A percentile compares a stretch with the other conserved stretches of the same genome.
Conservation (phyloP, 495 filamentous ascomycete genomes). For the Penicillium diatomitis region DNA sequence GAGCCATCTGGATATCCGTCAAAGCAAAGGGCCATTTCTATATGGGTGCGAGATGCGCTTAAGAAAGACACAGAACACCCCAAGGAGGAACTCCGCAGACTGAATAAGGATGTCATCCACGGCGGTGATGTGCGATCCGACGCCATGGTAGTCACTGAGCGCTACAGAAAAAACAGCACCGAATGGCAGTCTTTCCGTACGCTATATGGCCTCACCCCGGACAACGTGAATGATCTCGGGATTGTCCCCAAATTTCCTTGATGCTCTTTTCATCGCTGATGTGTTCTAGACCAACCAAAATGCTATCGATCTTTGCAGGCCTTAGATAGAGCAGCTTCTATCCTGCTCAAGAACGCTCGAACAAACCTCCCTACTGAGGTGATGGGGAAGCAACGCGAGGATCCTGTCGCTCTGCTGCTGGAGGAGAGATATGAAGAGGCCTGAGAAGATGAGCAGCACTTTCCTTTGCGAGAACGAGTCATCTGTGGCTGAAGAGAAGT, state of each 20-base stretch:
- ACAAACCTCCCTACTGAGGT: constrained; percentile 1
- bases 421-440: constrained; percentile 6
- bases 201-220: constrained; percentile 5
- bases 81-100: background rate
- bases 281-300: constrained; percentile 1
- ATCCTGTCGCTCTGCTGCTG: constrained; percentile 2
- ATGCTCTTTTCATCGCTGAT: background rate
- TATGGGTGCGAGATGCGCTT: constrained; percentile 1
- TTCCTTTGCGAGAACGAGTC: background rate
- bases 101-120: constrained; percentile 2
- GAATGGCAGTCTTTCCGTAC: constrained; percentile 1
- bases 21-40: constrained; percentile 1
- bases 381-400: constrained; percentile 1
- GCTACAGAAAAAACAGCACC: constrained; percentile 1
- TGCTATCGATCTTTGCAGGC: background rate
- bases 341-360: background rate
- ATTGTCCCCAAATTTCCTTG: background rate
- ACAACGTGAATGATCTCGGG: constrained; percentile 1
- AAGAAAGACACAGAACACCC: background rate
- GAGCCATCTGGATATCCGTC: constrained; percentile 4
- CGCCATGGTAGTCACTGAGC: constrained; percentile 2
- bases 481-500: background rate
- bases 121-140: constrained; percentile 2
- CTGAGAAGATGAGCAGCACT: constrained; percentile 6
- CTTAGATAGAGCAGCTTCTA: constrained; percentile 3